These are phyloP conservation scores for Wickerhamomyces subpelliculosus DNA, from an alignment of 805 yeast species.

Conservation along the genomic window DNA sequence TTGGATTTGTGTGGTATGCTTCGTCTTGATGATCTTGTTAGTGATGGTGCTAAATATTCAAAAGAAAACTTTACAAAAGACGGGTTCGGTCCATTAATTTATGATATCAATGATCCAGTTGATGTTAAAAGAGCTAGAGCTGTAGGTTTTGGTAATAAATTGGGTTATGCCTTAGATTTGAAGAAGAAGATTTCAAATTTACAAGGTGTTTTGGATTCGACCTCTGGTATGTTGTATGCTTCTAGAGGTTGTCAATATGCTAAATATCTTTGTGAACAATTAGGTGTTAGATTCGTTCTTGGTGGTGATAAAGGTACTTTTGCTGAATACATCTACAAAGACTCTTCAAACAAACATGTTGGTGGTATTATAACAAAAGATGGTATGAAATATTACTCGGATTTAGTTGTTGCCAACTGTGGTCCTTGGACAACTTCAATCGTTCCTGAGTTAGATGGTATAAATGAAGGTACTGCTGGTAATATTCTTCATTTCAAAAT, in stretches of 20 bases:
- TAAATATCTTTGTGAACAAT: constrained; percentile 17
- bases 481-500: constrained; percentile 28
- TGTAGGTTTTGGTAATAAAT: constrained; percentile 19
- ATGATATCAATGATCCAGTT: constrained; percentile 18
- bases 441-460: constrained; percentile 23
- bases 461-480: constrained; percentile 31
- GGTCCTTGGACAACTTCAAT: constrained; percentile 22
- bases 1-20: constrained; percentile 3
- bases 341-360: constrained; percentile 3
- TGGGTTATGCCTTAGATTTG: not conserved
- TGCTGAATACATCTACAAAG: constrained; percentile 14
- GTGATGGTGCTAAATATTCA: too few species aligned
- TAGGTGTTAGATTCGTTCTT: constrained; percentile 29
- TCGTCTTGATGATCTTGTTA: constrained; percentile 1
- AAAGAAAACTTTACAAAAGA: not conserved
- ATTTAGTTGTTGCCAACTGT: constrained; percentile 11
- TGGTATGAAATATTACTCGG: constrained; percentile 18
- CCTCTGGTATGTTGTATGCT: constrained; percentile 27
- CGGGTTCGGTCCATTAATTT: constrained; percentile 20
- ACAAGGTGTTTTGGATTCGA: constrained; percentile 21
- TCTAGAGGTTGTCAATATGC: constrained; percentile 23
- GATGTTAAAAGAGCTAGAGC: constrained; percentile 25
- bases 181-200: constrained; percentile 1
- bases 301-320: constrained; percentile 26
- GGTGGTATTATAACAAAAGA: constrained; percentile 20